phyloP scores from a whole-genome alignment of 768 basidiomycete genomes.

The Tulasnella sp. region DNA sequence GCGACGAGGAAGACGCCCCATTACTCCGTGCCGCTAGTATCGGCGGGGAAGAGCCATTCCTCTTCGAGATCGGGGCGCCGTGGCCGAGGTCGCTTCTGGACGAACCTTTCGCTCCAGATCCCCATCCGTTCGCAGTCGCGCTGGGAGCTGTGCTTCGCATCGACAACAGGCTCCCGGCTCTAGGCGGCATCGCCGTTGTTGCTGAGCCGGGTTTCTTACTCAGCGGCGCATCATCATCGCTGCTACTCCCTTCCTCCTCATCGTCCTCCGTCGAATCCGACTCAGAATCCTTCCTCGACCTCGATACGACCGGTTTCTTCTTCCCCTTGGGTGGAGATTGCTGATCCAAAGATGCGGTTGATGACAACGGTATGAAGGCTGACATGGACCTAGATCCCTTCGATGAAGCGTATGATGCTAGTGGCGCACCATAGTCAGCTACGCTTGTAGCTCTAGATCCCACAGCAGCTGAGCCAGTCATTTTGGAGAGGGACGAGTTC shows the following conservation, averaged over 20 bases:
- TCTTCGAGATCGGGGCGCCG: background rate
- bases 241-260: constrained; percentile 2
- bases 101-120: background rate
- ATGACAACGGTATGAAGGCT: background rate
- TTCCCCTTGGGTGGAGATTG: background rate
- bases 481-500: no score
- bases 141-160: no score
- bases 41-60: background rate
- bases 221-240: constrained; percentile 11
- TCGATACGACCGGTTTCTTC: background rate
- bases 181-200: background rate
- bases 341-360: background rate
- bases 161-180: background rate
- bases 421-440: background rate
- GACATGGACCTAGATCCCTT: background rate
- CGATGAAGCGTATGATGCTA: background rate
- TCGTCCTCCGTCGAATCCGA: constrained; percentile 2
- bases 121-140: background rate
- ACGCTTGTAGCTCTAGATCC: background rate
- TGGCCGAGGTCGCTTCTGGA: background rate
- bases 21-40: background rate
- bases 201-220: background rate
- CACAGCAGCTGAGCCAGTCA: no score
- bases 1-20: background rate
- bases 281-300: background rate